Percentiles rank a stretch among this genome's conserved stretches.
Conservation (phyloP, 495 filamentous ascomycete species). For the Aspergillus asperescens region DNA sequence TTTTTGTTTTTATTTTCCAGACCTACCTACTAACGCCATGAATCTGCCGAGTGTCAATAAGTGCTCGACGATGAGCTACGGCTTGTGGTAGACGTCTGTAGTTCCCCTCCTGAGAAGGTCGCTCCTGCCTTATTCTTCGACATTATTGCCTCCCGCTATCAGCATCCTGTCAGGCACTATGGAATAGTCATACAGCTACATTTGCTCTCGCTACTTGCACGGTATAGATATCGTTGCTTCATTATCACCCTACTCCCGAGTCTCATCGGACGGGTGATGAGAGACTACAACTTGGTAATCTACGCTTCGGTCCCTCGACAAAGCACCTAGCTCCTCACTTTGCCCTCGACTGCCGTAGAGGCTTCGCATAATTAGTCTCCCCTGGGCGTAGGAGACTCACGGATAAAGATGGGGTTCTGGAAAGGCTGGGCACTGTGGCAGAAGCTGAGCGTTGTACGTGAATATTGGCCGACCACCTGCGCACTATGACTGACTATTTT, state of each 20-base stretch:
- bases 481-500: conserved; percentile 14
- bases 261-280: not conserved
- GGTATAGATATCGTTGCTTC: conserved; percentile 5
- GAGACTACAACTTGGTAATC: not conserved
- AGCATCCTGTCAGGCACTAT: not conserved
- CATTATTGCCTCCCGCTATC: not conserved
- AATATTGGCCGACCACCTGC: not conserved
- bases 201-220: not conserved
- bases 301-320: not conserved
- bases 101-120: not conserved
- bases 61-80: too few relatives aligned
- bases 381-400: not conserved
- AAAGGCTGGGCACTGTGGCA: conserved; percentile 77
- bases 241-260: not conserved
- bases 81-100: too few relatives aligned
- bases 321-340: not conserved
- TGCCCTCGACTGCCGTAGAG: not conserved
- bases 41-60: too few relatives aligned
- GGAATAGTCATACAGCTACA: not conserved
- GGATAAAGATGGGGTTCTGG: conserved; percentile 58
- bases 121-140: not conserved
- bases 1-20: conserved; percentile 21
- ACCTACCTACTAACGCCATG: too few relatives aligned
- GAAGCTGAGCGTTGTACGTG: conserved; percentile 82
- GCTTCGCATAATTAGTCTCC: not conserved